These are phyloP conservation scores for Neurospora sp. DNA, from an alignment of 2,329 filamentous ascomycete genomes.

Conservation along the genomic window DNA sequence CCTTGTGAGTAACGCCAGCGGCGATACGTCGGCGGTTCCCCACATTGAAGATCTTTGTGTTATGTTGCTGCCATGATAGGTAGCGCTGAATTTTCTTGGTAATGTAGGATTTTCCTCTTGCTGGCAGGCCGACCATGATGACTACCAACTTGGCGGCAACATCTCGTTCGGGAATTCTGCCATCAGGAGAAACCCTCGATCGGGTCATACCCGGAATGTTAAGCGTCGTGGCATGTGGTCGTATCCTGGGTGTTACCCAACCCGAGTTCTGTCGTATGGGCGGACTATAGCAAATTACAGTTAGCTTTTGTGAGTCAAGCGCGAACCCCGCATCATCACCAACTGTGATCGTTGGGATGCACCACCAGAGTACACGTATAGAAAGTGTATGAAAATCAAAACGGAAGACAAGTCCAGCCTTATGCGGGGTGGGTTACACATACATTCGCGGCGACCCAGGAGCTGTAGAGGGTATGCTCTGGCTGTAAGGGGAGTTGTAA, in stretches of 20 bases:
- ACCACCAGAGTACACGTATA: constrained; percentile 1
- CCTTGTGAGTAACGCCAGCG: constrained; percentile 42
- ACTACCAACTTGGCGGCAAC: constrained; percentile 95
- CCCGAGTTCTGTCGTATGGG: constrained; percentile 66
- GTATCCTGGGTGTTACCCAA: constrained; percentile 65
- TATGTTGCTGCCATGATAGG: constrained; percentile 93
- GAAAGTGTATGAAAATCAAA: constrained; percentile 6
- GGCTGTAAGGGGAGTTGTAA: constrained; percentile 46
- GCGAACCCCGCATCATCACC: background rate
- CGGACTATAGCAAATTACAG: constrained; percentile 37
- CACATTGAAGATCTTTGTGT: constrained; percentile 94
- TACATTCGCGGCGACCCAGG: constrained; percentile 50
- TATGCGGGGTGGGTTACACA: constrained; percentile 21
- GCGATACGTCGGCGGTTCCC: constrained; percentile 80
- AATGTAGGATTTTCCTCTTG: constrained; percentile 84
- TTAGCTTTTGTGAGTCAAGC: background rate
- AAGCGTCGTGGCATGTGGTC: constrained; percentile 81
- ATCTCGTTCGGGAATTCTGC: constrained; percentile 85
- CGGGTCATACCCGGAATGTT: constrained; percentile 95
- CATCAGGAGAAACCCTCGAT: constrained; percentile 91
- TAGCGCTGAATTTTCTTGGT: constrained; percentile 97
- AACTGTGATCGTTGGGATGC: background rate
- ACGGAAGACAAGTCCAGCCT: constrained; percentile 1
- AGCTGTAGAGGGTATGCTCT: constrained; percentile 49
- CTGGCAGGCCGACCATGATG: constrained; percentile 90